phyloP scores from a whole-genome alignment of 169 alveolate genomes.

The Cyclospora cayetanensis region DNA sequence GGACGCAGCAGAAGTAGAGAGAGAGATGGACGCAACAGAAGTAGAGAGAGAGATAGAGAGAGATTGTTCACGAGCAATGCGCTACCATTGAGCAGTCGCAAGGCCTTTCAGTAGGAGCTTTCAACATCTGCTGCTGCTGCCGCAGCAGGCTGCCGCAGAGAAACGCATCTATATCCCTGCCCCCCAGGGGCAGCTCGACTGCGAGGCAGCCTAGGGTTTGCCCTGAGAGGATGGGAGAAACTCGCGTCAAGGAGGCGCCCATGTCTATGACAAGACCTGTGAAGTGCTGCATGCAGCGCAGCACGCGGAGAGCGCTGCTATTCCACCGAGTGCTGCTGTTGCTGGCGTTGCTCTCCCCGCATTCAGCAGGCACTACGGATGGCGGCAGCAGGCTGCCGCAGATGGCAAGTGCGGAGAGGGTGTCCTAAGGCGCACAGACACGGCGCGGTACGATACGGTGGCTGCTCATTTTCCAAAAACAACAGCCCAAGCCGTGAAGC shows the following conservation, averaged over 20 bases:
- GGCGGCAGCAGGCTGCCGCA: constrained; percentile 6
- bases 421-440: background rate
- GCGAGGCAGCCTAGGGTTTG: constrained; percentile 15
- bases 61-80: too few species aligned
- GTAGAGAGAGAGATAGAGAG: background rate
- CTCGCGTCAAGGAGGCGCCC: background rate
- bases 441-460: too few species aligned
- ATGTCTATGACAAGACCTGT: constrained; percentile 30
- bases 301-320: background rate
- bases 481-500: too few species aligned
- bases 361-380: background rate
- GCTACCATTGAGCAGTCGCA: background rate
- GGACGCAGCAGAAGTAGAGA: background rate
- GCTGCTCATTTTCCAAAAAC: too few species aligned
- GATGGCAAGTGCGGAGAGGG: constrained; percentile 17
- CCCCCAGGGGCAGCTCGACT: constrained; percentile 59
- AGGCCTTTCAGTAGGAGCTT: background rate
- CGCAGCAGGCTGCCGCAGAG: background rate
- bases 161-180: constrained; percentile 1
- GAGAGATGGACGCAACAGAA: background rate
- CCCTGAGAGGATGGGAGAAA: constrained; percentile 40
- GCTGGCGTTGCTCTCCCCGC: background rate
- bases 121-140: constrained; percentile 15
- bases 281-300: constrained; percentile 58
- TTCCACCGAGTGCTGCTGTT: constrained; percentile 32